phyloP scores from a whole-genome alignment of 2,329 filamentous ascomycete species.

The Chaetomium sp. region DNA sequence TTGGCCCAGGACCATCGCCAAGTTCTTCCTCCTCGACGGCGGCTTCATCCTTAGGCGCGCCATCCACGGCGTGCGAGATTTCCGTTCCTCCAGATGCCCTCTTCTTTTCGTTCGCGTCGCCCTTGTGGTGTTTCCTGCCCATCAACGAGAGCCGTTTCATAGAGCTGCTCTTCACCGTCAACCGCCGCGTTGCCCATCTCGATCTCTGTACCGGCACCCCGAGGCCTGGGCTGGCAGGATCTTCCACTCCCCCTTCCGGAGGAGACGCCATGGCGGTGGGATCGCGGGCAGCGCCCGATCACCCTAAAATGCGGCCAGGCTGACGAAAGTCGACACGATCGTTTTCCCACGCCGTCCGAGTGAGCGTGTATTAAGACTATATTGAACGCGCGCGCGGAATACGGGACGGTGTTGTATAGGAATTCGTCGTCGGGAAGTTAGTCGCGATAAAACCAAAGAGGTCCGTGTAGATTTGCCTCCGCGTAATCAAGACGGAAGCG shows the following conservation, averaged over 20 bases:
- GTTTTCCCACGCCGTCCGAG: constrained; percentile 18
- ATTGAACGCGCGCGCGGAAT: background rate
- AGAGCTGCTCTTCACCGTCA: constrained; percentile 65
- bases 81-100: constrained; percentile 39
- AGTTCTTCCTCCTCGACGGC: constrained; percentile 28
- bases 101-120: constrained; percentile 63
- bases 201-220: constrained; percentile 53
- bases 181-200: constrained; percentile 93
- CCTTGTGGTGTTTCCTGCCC: constrained; percentile 63
- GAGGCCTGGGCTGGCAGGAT: constrained; percentile 10
- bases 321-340: constrained; percentile 29
- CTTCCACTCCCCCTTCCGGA: constrained; percentile 25
- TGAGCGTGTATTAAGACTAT: background rate
- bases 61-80: constrained; percentile 23
- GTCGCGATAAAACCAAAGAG: too few species aligned
- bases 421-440: background rate
- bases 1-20: constrained; percentile 37
- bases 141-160: constrained; percentile 79
- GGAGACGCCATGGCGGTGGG: constrained; percentile 31
- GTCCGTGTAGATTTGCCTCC: background rate
- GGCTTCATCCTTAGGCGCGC: constrained; percentile 27
- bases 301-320: constrained; percentile 37
- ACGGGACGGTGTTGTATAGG: background rate
- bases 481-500: background rate
- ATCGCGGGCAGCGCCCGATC: constrained; percentile 39